phyloP scores from a whole-genome alignment of 352 stramenopile genomes.

The Pythium coloratum region DNA sequence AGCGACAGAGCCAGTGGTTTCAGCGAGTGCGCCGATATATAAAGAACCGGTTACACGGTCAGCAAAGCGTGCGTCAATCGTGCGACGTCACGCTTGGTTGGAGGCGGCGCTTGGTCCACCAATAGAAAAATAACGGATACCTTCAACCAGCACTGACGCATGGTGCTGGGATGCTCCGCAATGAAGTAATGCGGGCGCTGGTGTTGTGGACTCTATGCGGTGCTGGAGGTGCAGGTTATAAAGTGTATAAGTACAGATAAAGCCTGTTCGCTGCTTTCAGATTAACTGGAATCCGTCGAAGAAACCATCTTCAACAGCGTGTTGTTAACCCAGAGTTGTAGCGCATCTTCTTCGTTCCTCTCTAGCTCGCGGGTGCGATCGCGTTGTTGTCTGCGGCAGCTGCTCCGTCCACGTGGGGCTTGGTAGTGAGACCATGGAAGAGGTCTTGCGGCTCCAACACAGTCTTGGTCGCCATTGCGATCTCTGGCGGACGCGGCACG shows the following conservation, averaged over 20 bases:
- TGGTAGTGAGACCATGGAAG: conserved; percentile 41
- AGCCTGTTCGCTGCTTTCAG: not conserved
- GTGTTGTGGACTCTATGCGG: not conserved
- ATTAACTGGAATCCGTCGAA: not conserved
- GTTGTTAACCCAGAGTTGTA: not conserved
- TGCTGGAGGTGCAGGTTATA: not conserved
- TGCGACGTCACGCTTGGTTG: not conserved
- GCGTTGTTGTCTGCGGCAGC: not conserved
- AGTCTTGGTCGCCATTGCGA: conserved; percentile 7
- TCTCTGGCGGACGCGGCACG: conserved; percentile 26
- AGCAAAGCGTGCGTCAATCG: not conserved
- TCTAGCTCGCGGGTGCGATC: conserved; percentile 10
- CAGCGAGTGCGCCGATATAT: not conserved
- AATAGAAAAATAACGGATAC: not conserved
- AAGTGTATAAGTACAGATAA: not conserved
- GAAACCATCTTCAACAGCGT: not conserved
- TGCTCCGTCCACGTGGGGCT: conserved; percentile 1
- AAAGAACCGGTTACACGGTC: not conserved
- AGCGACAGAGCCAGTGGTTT: not conserved
- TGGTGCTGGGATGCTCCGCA: not conserved
- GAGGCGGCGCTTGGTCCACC: not conserved
- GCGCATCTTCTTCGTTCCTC: not conserved
- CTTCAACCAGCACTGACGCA: not conserved
- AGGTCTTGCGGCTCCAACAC: conserved; percentile 25
- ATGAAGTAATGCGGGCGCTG: not conserved